A percentile compares a stretch with the other conserved stretches of the same genome.
These are phyloP conservation scores for Protostelium mycophagum DNA, from an alignment of 78 protist genomes.

Conservation along the genomic window DNA sequence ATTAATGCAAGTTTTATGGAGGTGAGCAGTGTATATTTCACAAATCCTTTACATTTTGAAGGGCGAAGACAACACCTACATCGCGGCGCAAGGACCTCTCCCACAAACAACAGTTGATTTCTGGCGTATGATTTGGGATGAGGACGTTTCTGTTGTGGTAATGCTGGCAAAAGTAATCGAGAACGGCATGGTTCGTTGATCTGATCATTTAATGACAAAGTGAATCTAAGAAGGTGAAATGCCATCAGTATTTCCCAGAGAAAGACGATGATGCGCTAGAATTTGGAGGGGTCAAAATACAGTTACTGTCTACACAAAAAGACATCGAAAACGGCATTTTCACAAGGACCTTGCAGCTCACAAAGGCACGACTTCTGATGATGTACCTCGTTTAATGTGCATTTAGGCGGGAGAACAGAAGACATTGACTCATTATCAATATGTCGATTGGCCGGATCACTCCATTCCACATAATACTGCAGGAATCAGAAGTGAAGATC, in stretches of 20 bases:
- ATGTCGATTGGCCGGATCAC: slow-evolving; percentile 80
- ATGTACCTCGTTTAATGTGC: background rate
- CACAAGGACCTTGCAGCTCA: slow-evolving; percentile 13
- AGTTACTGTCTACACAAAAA: background rate
- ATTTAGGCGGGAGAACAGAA: background rate
- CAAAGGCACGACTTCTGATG: background rate
- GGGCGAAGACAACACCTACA: slow-evolving; percentile 51
- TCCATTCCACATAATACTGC: slow-evolving; percentile 50
- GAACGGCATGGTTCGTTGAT: slow-evolving; percentile 21
- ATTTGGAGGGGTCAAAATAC: background rate
- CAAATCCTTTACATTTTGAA: background rate
- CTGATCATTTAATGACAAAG: background rate
- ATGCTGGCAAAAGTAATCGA: slow-evolving; percentile 62
- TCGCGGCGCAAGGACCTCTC: slow-evolving; percentile 79
- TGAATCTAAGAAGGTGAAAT: slow-evolving; percentile 8
- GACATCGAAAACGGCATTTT: slow-evolving; percentile 23
- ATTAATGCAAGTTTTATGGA: slow-evolving; percentile 73
- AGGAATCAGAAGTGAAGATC: slow-evolving; percentile 29
- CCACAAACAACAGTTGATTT: slow-evolving; percentile 65
- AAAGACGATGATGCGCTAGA: background rate
- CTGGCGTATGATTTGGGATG: slow-evolving; percentile 85
- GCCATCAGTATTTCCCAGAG: slow-evolving; percentile 68
- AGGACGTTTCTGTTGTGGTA: slow-evolving; percentile 33
- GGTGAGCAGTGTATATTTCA: background rate
- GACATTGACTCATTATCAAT: slow-evolving; percentile 57